Evolutionary conservation across 345 rosid species (phyloP).

Genomic region (Ceriops zippeliana): DNA sequence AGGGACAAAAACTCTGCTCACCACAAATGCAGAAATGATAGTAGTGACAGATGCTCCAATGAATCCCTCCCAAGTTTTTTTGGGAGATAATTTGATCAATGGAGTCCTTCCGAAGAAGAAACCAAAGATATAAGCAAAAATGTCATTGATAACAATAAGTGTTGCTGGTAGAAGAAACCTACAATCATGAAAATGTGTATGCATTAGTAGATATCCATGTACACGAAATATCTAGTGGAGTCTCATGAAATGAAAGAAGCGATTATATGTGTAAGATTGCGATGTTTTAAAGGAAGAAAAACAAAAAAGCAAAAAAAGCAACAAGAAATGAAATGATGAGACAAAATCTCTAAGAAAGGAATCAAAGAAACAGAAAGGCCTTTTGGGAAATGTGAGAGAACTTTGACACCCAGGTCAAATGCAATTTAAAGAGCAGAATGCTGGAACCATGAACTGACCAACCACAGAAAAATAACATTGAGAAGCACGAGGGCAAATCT

Average conservation of each 20-base stretch:
- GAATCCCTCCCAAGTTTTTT: constrained; percentile 99
- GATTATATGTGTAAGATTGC: neutral
- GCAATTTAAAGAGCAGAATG: too few species aligned
- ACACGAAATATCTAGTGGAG: neutral
- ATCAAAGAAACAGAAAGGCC: too few species aligned
- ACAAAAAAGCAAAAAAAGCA: too few species aligned
- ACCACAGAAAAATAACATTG: too few species aligned
- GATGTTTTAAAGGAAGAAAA: too few species aligned
- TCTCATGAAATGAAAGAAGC: neutral
- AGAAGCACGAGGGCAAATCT: too few species aligned
- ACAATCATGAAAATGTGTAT: constrained; percentile 13
- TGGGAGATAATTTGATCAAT: constrained; percentile 89
- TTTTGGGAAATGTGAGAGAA: too few species aligned
- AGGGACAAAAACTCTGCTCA: constrained; percentile 29
- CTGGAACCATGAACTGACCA: too few species aligned
- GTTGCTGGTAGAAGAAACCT: constrained; percentile 99
- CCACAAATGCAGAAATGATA: constrained; percentile 84
- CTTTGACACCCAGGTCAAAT: too few species aligned
- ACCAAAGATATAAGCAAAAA: constrained; percentile 79
- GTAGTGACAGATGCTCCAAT: constrained; percentile 92
- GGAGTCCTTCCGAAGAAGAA: constrained; percentile 99
- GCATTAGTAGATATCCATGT: constrained; percentile 1
- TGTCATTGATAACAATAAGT: constrained; percentile 90
- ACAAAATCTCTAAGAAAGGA: too few species aligned
- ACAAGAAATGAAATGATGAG: too few species aligned